Evolutionary conservation across 2,329 filamentous ascomycete species (phyloP), one percentile per base, ranked within the genome.

Genomic region (Sarocladium kiliense): DNA sequence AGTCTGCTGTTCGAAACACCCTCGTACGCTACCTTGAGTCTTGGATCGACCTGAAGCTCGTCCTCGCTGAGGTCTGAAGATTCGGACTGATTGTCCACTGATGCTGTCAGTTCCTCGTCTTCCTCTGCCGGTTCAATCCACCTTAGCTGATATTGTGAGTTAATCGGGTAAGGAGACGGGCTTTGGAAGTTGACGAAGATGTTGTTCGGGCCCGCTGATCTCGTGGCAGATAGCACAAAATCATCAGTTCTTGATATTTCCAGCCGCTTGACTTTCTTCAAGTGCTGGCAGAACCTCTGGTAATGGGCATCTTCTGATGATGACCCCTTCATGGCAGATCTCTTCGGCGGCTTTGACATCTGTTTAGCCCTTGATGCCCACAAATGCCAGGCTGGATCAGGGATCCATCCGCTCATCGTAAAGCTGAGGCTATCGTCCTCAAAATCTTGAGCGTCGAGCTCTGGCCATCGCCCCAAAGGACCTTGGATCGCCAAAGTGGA

Each of bases 381-480:
- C 18, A 30, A 26, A 19, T 53, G 50, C 50, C 50, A 53, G 34
- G 32, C 62, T 2, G 60, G 60, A 53, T 67, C 63, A n/a, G 77
- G 75, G 66, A 76, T 70, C 71, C 69, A 75, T 7, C 76, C 76
- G 2, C 67, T 59, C 58, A 77, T 61, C 0, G 72, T 71, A 58
- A 77, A 73, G 58, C 75, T 78, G 18, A 60, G 58, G 30, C 65
- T 65, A 19, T 67, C 58, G 10, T 61, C 57, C 53, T 74, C 70
- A 53, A 78, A 74, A 42, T 71, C 69, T 11, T 63, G 51, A 5
- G 59, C 41, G 2, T 64, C 58, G 3, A 68, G 58, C 6, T 55
- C 59, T 7, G 71, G 68, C 72, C 72, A 74, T 19, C 44, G 54
- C 19, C 68, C 67, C 10, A 62, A 55, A 1, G 53, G 30, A 7